Base-by-base conservation (phyloP, 73 alveolate species). In the Blepharisma stoltei region DNA sequence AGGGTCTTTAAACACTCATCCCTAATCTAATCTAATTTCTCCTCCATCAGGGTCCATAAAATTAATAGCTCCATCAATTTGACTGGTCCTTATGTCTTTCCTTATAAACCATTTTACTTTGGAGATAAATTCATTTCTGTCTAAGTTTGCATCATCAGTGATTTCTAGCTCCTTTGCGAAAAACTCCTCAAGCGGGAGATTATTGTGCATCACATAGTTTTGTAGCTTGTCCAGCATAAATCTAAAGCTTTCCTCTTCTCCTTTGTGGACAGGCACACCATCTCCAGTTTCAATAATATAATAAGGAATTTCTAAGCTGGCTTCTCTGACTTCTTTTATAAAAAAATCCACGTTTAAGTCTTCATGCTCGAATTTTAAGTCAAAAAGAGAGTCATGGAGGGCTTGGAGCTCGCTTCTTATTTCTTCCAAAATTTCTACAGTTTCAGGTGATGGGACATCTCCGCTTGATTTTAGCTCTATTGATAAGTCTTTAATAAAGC, bases 271-370 rank as follows among this genome's bases (percentile, higher is more conserved):
- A 20, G 38, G 48, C 11, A 8, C 45, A 14, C 23, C 73, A 2
- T n/a, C 46, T 1, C 23, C 73, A 20, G 14, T 60, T 60, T 14
- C 73, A 14, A 14, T 20, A 47, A 18, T 18, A 60, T 14, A 60
- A 25, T 60, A 20, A 60, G 73, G 73, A 1, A 60, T 60, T 60
- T 60, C 73, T 9, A 60, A 20, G 49, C 14, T 25, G 23, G 73
- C 23, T 11, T 8, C 49, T 18, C 46, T 25, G 46, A 60, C 23
- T 60, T 60, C 73, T 9, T 25, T n/a, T n/a, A 60, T 60, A n/a
- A 60, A 14, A 25, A 60, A 60, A 9, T 60, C 73, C 73, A 60
- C 23, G 5, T 60, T 25, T n/a, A 60, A 14, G 18, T 60, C 73
- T 18, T n/a, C 38, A 25, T 38, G 23, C 11, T 14, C 73, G 11